Evolutionary conservation across 2,329 filamentous ascomycete genomes (phyloP).

Genomic region (Clonostachys byssicola): DNA sequence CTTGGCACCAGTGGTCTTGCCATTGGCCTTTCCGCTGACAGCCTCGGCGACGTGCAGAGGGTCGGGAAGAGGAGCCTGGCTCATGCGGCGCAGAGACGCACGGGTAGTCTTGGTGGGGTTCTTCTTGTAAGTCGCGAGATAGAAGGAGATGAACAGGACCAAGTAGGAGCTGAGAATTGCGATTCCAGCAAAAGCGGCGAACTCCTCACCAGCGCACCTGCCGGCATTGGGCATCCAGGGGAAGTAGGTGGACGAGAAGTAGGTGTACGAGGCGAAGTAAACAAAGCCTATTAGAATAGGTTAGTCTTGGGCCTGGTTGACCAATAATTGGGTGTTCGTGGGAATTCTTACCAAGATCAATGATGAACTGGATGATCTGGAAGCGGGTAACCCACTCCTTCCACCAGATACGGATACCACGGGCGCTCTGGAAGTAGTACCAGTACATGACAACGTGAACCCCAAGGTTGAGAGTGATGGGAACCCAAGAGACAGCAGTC

Average conservation of each 20-base stretch:
- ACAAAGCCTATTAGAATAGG: conserved; percentile 66
- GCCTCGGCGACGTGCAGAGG: conserved; percentile 68
- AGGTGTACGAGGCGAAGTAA: conserved; percentile 99
- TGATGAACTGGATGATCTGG: conserved; percentile 95
- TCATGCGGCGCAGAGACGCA: conserved; percentile 67
- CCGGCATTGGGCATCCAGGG: conserved; percentile 78
- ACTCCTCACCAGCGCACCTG: conserved; percentile 91
- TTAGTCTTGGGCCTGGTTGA: conserved; percentile 1
- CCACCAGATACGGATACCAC: conserved; percentile 96
- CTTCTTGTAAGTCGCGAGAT: conserved; percentile 93
- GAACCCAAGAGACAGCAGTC: conserved; percentile 92
- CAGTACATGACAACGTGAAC: conserved; percentile 99
- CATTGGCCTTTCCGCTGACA: conserved; percentile 41
- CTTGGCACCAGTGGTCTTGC: conserved; percentile 50
- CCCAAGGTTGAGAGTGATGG: conserved; percentile 85
- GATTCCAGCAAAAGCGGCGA: conserved; percentile 89
- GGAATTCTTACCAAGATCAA: conserved; percentile 75
- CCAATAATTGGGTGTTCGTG: too few relatives aligned
- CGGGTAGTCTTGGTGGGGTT: conserved; percentile 78
- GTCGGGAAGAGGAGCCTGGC: conserved; percentile 69
- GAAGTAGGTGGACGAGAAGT: conserved; percentile 92
- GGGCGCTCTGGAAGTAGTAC: conserved; percentile 99
- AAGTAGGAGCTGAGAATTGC: conserved; percentile 92
- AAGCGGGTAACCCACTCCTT: conserved; percentile 99
- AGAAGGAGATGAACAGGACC: conserved; percentile 98